Evolutionary conservation across 441 rosid genomes (phyloP), one percentile per base, ranked within the genome.

Genomic region (Populus hybrid): DNA sequence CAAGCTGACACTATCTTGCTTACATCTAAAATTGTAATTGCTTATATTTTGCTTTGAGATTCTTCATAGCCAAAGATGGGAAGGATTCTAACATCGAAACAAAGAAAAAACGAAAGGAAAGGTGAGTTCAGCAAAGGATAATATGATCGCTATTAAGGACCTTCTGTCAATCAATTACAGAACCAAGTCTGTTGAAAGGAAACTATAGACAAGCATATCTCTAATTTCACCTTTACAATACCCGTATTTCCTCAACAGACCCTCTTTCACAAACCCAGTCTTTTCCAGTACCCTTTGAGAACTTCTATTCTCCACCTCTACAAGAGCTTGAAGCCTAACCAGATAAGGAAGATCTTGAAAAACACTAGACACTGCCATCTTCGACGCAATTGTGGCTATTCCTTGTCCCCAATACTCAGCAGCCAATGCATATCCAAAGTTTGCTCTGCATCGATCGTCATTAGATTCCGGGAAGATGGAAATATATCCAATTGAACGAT

Each of bases 281-380:
- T 90, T 91, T 81, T 88, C 91, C 74, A 89, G 33, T 24, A 90
- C 89, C 78, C 82, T 87, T 21, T 84, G 90, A 42, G 81, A 78
- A 29, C 86, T 84, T 18, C 21, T 66, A 23, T 93, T 87, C 75
- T 88, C 92, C 18, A 74, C 82, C 50, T 85, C 89, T 14, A 86
- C 91, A 23, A 86, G 75, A 64, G 95, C 97, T 66, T 89, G 85
- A 21, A 89, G 9, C 83, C 97, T 87, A 67, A 87, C 85, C 78
- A 90, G 33, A 10, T 69, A 87, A 12, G 82, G 83, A 2, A 85
- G 75, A 4, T 80, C 86, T 1, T 56, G 21, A 38, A 84, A 87
- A 56, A 73, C 89, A 9, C 7, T 9, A 9, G 67, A 21, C 76
- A 81, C 74, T 9, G 75, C 87, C 88, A 81, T 78, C 82, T 79